Percentiles rank a stretch among this genome's conserved stretches.
Conservation (phyloP, 2,329 filamentous ascomycete genomes). For the Alternaria sp. region DNA sequence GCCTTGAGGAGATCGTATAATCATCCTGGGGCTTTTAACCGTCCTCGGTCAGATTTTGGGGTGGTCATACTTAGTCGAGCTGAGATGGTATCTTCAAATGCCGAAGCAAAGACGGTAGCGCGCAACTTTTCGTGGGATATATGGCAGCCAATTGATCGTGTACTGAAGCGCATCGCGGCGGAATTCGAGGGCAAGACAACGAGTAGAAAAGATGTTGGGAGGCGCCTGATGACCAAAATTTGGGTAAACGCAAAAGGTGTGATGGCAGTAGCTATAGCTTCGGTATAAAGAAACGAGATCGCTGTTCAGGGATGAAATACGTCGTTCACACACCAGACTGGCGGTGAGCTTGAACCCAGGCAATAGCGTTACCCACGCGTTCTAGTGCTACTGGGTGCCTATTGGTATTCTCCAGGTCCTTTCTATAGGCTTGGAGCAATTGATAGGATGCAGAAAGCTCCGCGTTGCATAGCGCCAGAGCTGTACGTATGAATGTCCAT, state of each 20-base stretch:
- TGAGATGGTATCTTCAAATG: slow-evolving; percentile 19
- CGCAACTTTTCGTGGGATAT: neutral
- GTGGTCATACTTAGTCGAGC: neutral
- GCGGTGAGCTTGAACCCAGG: slow-evolving; percentile 28
- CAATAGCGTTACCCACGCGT: slow-evolving; percentile 20
- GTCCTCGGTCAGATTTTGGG: slow-evolving; percentile 16
- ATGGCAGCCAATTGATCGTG: slow-evolving; percentile 12
- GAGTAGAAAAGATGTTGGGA: neutral
- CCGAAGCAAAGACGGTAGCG: neutral
- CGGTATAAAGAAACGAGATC: slow-evolving; percentile 16
- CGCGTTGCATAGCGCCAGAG: slow-evolving; percentile 27
- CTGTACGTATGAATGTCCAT: slow-evolving; percentile 46
- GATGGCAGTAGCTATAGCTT: slow-evolving; percentile 26
- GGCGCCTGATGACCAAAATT: slow-evolving; percentile 10
- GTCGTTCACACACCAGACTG: neutral
- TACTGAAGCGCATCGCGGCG: slow-evolving; percentile 10
- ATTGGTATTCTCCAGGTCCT: slow-evolving; percentile 12
- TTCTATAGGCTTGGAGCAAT: slow-evolving; percentile 17
- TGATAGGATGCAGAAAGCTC: slow-evolving; percentile 17
- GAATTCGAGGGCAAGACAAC: slow-evolving; percentile 1
- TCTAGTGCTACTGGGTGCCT: slow-evolving; percentile 9
- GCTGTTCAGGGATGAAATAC: neutral
- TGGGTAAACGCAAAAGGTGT: slow-evolving; percentile 26
- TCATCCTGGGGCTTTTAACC: slow-evolving; percentile 4
- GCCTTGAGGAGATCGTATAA: slow-evolving; percentile 4